Conservation (phyloP, 139 green algal species). For the Raphidocelis subcapitata region DNA sequence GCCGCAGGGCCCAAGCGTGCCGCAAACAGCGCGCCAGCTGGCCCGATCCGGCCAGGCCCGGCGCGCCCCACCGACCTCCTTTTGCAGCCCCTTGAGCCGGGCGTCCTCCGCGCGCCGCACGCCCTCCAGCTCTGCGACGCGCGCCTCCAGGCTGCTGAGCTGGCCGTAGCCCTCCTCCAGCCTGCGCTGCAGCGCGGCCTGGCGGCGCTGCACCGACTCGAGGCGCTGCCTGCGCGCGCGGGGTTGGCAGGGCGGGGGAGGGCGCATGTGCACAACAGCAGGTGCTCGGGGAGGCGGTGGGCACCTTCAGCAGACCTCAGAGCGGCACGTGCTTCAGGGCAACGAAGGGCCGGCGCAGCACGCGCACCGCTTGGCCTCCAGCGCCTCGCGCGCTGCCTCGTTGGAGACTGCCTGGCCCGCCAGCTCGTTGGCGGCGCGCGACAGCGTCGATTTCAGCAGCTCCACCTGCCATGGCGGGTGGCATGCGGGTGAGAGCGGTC, state of each 20-base stretch:
- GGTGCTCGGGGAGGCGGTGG: too few relatives aligned
- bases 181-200: conserved; percentile 44
- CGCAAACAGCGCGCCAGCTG: too few relatives aligned
- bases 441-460: conserved; percentile 51
- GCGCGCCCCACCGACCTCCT: conserved; percentile 1
- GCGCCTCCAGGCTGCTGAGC: conserved; percentile 57
- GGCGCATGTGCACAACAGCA: too few relatives aligned
- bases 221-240: conserved; percentile 22
- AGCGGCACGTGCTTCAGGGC: too few relatives aligned
- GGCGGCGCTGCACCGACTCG: conserved; percentile 33
- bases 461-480: conserved; percentile 34
- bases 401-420: conserved; percentile 13
- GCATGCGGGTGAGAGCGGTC: too few relatives aligned
- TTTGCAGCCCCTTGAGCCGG: conserved; percentile 43
- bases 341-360: too few relatives aligned
- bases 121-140: conserved; percentile 45
- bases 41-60: too few relatives aligned
- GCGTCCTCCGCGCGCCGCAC: conserved; percentile 31
- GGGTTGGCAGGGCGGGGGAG: too few relatives aligned
- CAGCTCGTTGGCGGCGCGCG: conserved; percentile 61
- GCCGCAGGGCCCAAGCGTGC: too few relatives aligned
- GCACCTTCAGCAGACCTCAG: too few relatives aligned
- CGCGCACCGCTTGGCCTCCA: conserved; percentile 43
- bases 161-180: conserved; percentile 60
- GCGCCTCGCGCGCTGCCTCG: conserved; percentile 34